Evolutionary conservation across 768 basidiomycete species (phyloP), one percentile per base, ranked within the genome.

Genomic region (Mycena vulgaris): DNA sequence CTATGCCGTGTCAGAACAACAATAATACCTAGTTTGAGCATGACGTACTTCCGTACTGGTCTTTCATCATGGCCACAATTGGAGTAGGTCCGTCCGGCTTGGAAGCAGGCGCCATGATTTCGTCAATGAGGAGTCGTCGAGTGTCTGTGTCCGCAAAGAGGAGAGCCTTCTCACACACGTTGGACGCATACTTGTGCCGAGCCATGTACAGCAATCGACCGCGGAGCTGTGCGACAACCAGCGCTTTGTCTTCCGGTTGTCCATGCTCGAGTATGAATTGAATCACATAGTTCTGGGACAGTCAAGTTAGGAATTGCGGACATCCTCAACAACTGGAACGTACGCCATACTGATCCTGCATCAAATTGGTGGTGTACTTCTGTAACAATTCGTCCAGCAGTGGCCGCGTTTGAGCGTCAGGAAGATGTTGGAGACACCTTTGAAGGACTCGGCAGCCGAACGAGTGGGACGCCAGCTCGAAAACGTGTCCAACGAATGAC

Each of bases 391-490:
- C 96, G 55, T 96, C 93, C 75, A 98, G 84, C 35, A 99, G 83
- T 0, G 89, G 86, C 59, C 91, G 87, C 0, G 89, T 91, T 51
- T 90, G 88, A 13, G 88, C 87, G 28, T 89, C 87, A 0, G 93
- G 89, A 28, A 97, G 84, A 78, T 95, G 90, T 78, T 97, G 95
- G 60, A 99, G 90, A 78, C 95, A 96, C 64, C 96, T 88, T 79
- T 98, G 97, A 35, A 99, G 87, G 27, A 99, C 97, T 14, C 97
- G 92, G 77, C 97, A 99, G 1, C 97, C 97, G 75, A 95, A 98
- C 0, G 95, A 91, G 77, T 99, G 96, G 0, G 92, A 93, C 1
- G 95, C 89, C 27, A 99, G 84, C 66, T 93, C 91, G 68, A 89
- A 89, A 30, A 97, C 93, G 71, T 92, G 91, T 7, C 93, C 93